Conservation (phyloP, 148 eudicot species). For the Chenopodium formosanum region DNA sequence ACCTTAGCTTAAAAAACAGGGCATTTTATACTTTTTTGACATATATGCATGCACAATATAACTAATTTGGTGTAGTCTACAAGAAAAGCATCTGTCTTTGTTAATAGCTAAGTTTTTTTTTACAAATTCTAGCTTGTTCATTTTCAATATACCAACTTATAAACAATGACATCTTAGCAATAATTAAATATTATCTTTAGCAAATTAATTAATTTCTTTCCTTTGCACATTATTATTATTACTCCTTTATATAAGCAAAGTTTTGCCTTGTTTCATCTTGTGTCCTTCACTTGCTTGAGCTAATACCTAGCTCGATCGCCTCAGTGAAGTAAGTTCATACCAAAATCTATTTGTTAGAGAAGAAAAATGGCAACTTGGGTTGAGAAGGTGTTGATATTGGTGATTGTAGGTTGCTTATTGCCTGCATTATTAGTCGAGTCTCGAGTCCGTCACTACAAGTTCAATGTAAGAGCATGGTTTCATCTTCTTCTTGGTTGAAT, state of each 20-base stretch:
- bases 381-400: slow-evolving; percentile 16
- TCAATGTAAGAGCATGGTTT: slow-evolving; percentile 43
- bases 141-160: slow-evolving; percentile 15
- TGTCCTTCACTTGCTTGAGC: background rate
- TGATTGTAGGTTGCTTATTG: slow-evolving; percentile 17
- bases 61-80: slow-evolving; percentile 33
- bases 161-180: slow-evolving; percentile 28
- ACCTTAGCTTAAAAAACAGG: slow-evolving; percentile 31
- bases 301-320: background rate
- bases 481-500: background rate
- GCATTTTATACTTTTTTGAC: background rate
- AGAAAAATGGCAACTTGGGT: slow-evolving; percentile 3
- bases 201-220: background rate
- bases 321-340: no score
- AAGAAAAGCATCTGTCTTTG: slow-evolving; percentile 26
- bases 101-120: background rate
- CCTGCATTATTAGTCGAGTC: slow-evolving; percentile 35
- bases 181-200: no score
- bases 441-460: slow-evolving; percentile 52
- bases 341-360: background rate
- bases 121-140: background rate
- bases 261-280: background rate
- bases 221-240: background rate
- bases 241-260: slow-evolving; percentile 15
- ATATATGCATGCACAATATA: slow-evolving; percentile 2